Evolutionary conservation across 345 rosid genomes (phyloP).

Genomic region (Diplotaxis tenuifolia): DNA sequence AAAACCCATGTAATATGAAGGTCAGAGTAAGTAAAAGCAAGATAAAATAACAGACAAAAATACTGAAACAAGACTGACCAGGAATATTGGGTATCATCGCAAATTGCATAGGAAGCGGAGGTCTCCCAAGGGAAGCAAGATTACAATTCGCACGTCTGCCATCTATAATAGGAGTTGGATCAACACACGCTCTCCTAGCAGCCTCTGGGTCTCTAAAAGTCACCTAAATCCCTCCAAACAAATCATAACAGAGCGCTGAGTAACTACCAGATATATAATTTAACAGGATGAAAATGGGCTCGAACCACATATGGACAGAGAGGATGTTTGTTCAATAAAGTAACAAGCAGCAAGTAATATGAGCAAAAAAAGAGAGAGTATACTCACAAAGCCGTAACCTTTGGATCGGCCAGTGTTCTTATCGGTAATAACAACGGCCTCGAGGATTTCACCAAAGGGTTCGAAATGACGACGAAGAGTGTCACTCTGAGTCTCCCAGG

Average conservation of each 20-base stretch:
- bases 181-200: constrained; percentile 91
- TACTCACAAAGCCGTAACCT: constrained; percentile 99
- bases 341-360: no score
- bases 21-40: background rate
- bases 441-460: constrained; percentile 84
- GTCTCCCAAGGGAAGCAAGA: constrained; percentile 91
- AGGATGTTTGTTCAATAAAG: background rate
- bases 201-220: constrained; percentile 95
- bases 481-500: constrained; percentile 93
- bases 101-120: constrained; percentile 54
- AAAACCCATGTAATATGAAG: background rate
- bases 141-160: constrained; percentile 96
- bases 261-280: constrained; percentile 8
- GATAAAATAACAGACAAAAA: background rate
- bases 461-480: constrained; percentile 81
- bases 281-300: background rate
- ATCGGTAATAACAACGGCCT: constrained; percentile 93
- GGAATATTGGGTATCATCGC: constrained; percentile 44
- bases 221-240: constrained; percentile 85
- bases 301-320: no score
- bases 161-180: constrained; percentile 82
- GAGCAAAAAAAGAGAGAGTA: constrained; percentile 12
- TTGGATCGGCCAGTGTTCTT: constrained; percentile 95
- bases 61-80: constrained; percentile 37
- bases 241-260: constrained; percentile 38